Conservation (phyloP, 352 stramenopile species). For the Discostella stelligera region DNA sequence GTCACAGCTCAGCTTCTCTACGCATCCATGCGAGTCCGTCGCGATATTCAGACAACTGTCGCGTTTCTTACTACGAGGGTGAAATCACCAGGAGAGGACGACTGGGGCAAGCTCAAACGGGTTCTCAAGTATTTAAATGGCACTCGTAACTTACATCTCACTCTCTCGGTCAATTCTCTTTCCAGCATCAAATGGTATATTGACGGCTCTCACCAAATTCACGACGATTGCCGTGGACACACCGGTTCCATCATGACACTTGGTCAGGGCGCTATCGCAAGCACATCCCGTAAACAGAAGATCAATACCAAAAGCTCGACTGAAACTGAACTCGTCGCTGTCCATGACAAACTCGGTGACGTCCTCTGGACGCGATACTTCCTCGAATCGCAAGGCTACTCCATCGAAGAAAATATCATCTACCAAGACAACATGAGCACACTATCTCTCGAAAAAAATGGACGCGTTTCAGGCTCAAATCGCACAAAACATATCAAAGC, state of each 20-base stretch:
- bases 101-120: slow-evolving; percentile 32
- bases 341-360: slow-evolving; percentile 1
- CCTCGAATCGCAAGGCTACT: slow-evolving; percentile 22
- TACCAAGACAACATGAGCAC: slow-evolving; percentile 26
- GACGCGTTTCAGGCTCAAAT: background rate
- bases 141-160: slow-evolving; percentile 35
- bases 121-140: slow-evolving; percentile 48
- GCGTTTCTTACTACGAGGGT: slow-evolving; percentile 49
- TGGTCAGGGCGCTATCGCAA: slow-evolving; percentile 19
- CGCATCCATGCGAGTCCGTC: slow-evolving; percentile 25
- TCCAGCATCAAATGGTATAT: slow-evolving; percentile 36
- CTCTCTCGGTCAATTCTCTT: slow-evolving; percentile 12
- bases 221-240: slow-evolving; percentile 32
- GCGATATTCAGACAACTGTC: slow-evolving; percentile 43
- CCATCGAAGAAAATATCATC: slow-evolving; percentile 12
- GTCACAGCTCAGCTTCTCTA: slow-evolving; percentile 51
- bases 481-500: too few relatives aligned
- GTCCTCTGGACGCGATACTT: slow-evolving; percentile 28
- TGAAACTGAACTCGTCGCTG: slow-evolving; percentile 21
- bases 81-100: slow-evolving; percentile 25
- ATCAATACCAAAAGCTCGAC: slow-evolving; percentile 37
- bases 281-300: slow-evolving; percentile 22
- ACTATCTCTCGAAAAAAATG: slow-evolving; percentile 14
- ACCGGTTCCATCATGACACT: slow-evolving; percentile 44
- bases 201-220: slow-evolving; percentile 35